These are phyloP conservation scores for Pachyrhizus erosus DNA, from an alignment of 306 rosid species.

Conservation along the genomic window DNA sequence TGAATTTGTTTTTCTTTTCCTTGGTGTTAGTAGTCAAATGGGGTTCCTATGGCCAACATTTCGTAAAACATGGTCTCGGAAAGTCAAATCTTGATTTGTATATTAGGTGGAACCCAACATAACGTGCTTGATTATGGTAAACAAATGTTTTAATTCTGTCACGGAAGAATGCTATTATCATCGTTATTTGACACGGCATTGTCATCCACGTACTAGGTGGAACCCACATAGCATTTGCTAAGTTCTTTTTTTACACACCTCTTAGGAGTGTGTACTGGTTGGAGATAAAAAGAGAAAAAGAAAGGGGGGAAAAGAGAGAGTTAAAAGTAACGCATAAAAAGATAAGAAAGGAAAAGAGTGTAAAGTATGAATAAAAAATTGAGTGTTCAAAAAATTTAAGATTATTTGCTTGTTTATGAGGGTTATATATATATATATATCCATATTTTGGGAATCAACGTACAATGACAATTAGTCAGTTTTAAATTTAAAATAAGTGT, in stretches of 20 bases:
- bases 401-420: background rate
- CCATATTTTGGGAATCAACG: background rate
- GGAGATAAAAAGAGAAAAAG: background rate
- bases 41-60: slow-evolving; percentile 31
- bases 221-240: background rate
- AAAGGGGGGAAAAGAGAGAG: background rate
- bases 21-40: slow-evolving; percentile 33
- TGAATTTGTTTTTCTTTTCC: background rate
- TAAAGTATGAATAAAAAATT: background rate
- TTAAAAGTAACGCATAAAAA: background rate
- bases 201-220: slow-evolving; percentile 17
- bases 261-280: background rate
- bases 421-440: background rate
- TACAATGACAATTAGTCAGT: too few relatives aligned
- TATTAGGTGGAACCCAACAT: slow-evolving; percentile 37
- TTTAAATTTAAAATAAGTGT: too few relatives aligned
- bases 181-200: background rate
- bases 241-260: background rate
- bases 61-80: slow-evolving; percentile 40
- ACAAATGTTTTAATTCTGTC: slow-evolving; percentile 5
- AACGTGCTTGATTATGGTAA: slow-evolving; percentile 42
- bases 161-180: slow-evolving; percentile 11
- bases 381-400: background rate
- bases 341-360: background rate
- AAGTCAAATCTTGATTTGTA: slow-evolving; percentile 1